Conservation (phyloP, 176 grass and related monocot species). For the Phoenix dactylifera region DNA sequence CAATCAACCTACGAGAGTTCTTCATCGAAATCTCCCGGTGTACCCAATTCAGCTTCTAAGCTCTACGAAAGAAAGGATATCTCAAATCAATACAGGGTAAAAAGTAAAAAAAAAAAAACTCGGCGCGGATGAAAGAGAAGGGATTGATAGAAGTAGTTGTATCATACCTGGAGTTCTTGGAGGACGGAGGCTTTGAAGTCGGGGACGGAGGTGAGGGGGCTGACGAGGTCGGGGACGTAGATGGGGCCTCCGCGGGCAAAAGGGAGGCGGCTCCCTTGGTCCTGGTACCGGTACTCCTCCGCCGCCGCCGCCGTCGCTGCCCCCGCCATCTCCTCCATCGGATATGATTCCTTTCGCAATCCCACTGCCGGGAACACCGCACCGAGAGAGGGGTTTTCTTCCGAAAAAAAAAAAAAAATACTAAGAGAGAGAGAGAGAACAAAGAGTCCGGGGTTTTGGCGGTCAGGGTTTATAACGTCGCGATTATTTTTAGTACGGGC, state of each 20-base stretch:
- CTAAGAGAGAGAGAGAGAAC: too few species aligned
- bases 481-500: too few species aligned
- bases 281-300: slow-evolving; percentile 16
- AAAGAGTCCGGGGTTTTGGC: too few species aligned
- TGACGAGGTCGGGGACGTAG: slow-evolving; percentile 54
- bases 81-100: too few species aligned
- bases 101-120: too few species aligned
- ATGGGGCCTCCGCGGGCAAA: slow-evolving; percentile 74
- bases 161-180: slow-evolving; percentile 46
- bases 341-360: not conserved
- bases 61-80: slow-evolving; percentile 14
- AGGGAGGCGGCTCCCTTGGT: slow-evolving; percentile 21
- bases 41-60: slow-evolving; percentile 45
- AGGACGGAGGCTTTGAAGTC: slow-evolving; percentile 57
- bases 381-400: too few species aligned
- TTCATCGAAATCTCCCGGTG: slow-evolving; percentile 35
- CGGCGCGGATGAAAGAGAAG: too few species aligned
- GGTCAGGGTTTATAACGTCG: too few species aligned
- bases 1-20: slow-evolving; percentile 58
- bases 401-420: too few species aligned
- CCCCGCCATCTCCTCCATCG: not conserved
- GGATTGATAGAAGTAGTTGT: not conserved
- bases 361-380: not conserved
- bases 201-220: slow-evolving; percentile 41
- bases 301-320: not conserved